phyloP scores from a whole-genome alignment of 1,284 basidiomycete genomes.

The Anthracocystis walkeri region DNA sequence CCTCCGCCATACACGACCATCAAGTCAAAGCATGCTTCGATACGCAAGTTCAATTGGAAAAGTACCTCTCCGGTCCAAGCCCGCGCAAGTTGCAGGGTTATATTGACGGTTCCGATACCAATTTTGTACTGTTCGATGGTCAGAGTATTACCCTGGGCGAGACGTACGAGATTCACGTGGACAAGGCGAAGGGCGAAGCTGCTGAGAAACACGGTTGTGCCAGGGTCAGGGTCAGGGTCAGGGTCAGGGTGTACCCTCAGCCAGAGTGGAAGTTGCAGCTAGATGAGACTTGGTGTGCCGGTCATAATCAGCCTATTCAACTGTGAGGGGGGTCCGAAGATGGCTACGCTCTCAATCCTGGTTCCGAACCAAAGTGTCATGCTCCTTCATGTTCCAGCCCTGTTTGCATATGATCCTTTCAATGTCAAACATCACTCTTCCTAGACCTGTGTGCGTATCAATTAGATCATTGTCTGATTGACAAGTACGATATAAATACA shows the following conservation, averaged over 20 bases:
- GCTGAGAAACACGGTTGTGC: slow-evolving; percentile 11
- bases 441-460: not conserved
- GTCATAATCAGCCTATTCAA: slow-evolving; percentile 17
- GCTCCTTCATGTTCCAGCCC: not conserved
- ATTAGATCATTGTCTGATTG: not conserved
- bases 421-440: not conserved
- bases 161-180: slow-evolving; percentile 19
- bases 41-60: slow-evolving; percentile 6
- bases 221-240: not conserved
- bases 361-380: not conserved
- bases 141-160: slow-evolving; percentile 23
- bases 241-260: slow-evolving; percentile 13
- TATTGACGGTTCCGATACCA: slow-evolving; percentile 19
- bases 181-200: not conserved
- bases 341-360: too few species aligned
- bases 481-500: slow-evolving; percentile 21
- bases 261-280: slow-evolving; percentile 8
- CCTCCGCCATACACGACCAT: not conserved
- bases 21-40: slow-evolving; percentile 20
- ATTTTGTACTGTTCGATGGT: slow-evolving; percentile 24
- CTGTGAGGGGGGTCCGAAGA: slow-evolving; percentile 3
- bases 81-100: slow-evolving; percentile 10
- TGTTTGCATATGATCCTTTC: not conserved
- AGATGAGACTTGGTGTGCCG: slow-evolving; percentile 23
- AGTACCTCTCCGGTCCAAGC: slow-evolving; percentile 16